Base-by-base conservation (phyloP, 2,329 filamentous ascomycete genomes). In the Penicillium glabrum region DNA sequence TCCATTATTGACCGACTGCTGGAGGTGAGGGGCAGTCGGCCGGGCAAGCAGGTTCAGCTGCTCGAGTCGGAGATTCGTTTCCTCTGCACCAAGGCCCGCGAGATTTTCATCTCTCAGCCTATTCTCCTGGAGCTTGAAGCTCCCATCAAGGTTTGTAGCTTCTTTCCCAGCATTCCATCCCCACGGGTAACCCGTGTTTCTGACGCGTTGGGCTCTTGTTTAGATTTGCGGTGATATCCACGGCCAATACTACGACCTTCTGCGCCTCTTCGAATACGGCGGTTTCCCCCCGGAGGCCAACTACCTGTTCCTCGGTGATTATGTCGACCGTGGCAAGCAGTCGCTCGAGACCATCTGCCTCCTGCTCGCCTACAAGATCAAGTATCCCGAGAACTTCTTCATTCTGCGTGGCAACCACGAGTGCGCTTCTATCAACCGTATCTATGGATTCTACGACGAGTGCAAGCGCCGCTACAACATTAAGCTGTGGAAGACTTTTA, bases 361-460 rank as follows among this genome's bases (percentile, higher is more conserved):
- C 63, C 85, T 99, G 56, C 86, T 99, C 51, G 92, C 92, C 61
- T 99, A 98, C 86, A 99, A 99, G 86, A 96, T 99, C 86, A 98
- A 98, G 82, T 98, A 96, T 76, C 95, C 95, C 48, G 95, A 99
- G 81, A 99, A 99, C 83, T 98, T 99, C 82, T 99, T 99, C 83
- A 90, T 99, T 66, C 86, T 99, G 58, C 91, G 95, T 67, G 95
- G 95, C 63, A 99, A 99, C 83, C 95, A 99, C 83, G 95, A 99
- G 79, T 98, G 95, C 80, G 95, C 95, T 58, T 96, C 91, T 52
- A 96, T 99, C 83, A 99, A 96, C 82, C 91, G 95, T 73, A 96
- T 98, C 78, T 99, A 99, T 77, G 95, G 95, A 59, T 99, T 99
- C 83, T 99, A 99, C 83, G 95, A 99, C 73, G 93, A 99, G 80